Percentiles rank a stretch among this genome's conserved stretches.
phyloP scores from a whole-genome alignment of 2,329 filamentous ascomycete genomes.

The Penicillium sp. region DNA sequence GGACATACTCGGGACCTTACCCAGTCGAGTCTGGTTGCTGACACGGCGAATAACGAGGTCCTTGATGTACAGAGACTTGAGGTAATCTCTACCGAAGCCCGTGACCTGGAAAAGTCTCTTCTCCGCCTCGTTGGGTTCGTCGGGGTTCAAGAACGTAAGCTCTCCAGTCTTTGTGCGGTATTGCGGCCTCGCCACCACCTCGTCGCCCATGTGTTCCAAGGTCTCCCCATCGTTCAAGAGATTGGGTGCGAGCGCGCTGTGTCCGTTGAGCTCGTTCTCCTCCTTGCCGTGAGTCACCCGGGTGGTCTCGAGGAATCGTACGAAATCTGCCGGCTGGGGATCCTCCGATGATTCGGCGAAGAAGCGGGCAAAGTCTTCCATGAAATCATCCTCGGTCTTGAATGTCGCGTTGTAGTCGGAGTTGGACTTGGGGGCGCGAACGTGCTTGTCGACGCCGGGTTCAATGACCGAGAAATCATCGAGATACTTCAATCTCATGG shows the following conservation, averaged over 20 bases:
- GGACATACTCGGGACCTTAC: constrained; percentile 76
- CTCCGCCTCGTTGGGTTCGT: no score
- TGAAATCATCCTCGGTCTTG: constrained; percentile 55
- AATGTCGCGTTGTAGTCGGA: constrained; percentile 52
- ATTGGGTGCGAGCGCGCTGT: constrained; percentile 44
- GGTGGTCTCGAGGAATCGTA: no score
- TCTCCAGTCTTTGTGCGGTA: no score
- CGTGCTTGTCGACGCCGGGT: constrained; percentile 66
- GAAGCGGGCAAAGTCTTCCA: constrained; percentile 47
- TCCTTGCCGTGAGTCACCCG: constrained; percentile 45
- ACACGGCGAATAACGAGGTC: constrained; percentile 65
- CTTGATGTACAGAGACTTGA: constrained; percentile 56
- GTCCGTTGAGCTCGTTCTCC: constrained; percentile 42
- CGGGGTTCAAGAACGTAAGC: no score
- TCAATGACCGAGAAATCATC: constrained; percentile 74
- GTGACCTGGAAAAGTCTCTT: constrained; percentile 50
- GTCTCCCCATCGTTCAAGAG: constrained; percentile 37
- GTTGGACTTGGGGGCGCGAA: constrained; percentile 43
- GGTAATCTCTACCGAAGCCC: constrained; percentile 44
- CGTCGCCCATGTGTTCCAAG: no score
- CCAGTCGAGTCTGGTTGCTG: constrained; percentile 87
- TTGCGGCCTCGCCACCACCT: no score
- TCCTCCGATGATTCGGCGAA: constrained; percentile 40
- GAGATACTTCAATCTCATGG: constrained; percentile 63
- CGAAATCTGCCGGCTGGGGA: no score